Conservation (phyloP, 306 rosid genomes). For the Sechiopsis laciniata region DNA sequence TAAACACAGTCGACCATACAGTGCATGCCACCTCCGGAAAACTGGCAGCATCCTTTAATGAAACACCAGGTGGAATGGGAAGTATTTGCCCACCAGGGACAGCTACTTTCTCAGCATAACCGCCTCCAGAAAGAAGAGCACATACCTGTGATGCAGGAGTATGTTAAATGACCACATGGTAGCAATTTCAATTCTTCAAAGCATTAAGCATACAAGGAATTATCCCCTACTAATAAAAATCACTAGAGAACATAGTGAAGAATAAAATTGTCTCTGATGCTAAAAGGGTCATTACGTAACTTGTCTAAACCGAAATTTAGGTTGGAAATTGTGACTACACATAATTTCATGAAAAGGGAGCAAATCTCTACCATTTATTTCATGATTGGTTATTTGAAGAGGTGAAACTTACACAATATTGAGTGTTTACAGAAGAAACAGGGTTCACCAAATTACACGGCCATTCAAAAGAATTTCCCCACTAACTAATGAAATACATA, state of each 20-base stretch:
- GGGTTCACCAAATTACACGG: no score
- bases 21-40: constrained; percentile 90
- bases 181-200: background rate
- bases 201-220: background rate
- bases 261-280: no score
- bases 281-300: background rate
- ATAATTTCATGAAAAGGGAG: background rate
- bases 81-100: constrained; percentile 72
- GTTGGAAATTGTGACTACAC: background rate
- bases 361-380: no score
- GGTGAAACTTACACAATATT: no score
- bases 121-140: constrained; percentile 42
- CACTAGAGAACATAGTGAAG: background rate
- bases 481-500: no score
- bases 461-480: no score
- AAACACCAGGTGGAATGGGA: constrained; percentile 59
- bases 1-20: constrained; percentile 85
- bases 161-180: background rate
- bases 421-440: no score
- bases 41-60: constrained; percentile 66
- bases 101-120: constrained; percentile 47
- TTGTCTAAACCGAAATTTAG: background rate
- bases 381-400: no score
- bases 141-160: constrained; percentile 30
- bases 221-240: background rate